phyloP scores from a whole-genome alignment of 305 asterid species.

The Rubia tinctorum region DNA sequence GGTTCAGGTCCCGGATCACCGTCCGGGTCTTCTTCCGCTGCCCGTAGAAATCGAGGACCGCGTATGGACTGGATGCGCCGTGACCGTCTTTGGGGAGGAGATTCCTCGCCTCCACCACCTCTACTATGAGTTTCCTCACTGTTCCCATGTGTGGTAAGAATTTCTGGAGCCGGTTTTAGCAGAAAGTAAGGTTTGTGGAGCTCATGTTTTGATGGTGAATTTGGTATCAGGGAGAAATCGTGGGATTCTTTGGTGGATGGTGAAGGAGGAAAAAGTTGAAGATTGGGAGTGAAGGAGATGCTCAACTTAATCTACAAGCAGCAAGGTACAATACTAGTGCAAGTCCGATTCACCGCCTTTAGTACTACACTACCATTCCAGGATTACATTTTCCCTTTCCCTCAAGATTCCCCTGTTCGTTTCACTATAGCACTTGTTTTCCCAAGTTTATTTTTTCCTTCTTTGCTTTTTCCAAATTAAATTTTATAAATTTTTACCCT shows the following conservation, averaged over 20 bases:
- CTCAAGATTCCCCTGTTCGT: no score
- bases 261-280: conserved; percentile 18
- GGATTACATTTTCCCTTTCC: no score
- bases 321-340: conserved; percentile 10
- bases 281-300: conserved; percentile 21
- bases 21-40: conserved; percentile 75
- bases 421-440: no score
- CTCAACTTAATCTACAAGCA: conserved; percentile 62
- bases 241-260: conserved; percentile 32
- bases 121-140: conserved; percentile 58
- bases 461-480: no score
- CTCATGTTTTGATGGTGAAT: neutral
- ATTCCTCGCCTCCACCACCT: conserved; percentile 69
- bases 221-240: no score
- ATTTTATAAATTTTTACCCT: no score
- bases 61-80: conserved; percentile 78
- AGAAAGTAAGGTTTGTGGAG: neutral
- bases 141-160: conserved; percentile 32
- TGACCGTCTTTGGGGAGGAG: conserved; percentile 81
- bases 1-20: conserved; percentile 56
- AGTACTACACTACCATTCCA: no score
- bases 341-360: conserved; percentile 7
- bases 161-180: neutral
- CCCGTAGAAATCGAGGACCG: conserved; percentile 66
- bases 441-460: no score